Percentiles rank a stretch among this genome's conserved stretches.
phyloP scores from a whole-genome alignment of 306 rosid species.

The Dryas alaskensis region DNA sequence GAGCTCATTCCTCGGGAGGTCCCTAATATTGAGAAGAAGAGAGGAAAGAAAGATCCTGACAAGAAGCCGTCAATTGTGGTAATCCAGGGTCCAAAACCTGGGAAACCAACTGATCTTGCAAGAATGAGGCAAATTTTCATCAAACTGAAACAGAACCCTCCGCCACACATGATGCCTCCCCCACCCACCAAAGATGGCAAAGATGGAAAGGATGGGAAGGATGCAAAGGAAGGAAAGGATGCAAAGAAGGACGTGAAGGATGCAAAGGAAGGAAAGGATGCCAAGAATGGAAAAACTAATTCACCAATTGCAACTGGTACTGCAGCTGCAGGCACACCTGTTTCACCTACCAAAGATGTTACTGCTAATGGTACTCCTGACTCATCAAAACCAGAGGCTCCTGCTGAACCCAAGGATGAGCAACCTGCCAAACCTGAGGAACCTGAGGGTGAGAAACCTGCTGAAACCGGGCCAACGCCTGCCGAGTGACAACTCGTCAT shows the following conservation, averaged over 20 bases:
- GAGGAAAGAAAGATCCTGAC: constrained; percentile 83
- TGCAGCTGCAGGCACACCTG: constrained; percentile 30
- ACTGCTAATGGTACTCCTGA: constrained; percentile 36
- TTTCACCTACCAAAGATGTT: constrained; percentile 41
- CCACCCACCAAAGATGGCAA: constrained; percentile 55
- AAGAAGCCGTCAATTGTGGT: constrained; percentile 59
- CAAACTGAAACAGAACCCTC: constrained; percentile 85
- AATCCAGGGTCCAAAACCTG: constrained; percentile 94
- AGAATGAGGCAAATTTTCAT: constrained; percentile 80
- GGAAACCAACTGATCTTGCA: constrained; percentile 85
- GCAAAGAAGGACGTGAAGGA: constrained; percentile 2
- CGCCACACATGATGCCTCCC: constrained; percentile 82
- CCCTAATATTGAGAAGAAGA: constrained; percentile 83
- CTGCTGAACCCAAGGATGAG: constrained; percentile 36
- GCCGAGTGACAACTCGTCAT: constrained; percentile 35
- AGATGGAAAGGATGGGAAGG: too few relatives aligned
- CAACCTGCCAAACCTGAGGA: constrained; percentile 10
- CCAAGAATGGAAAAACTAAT: constrained; percentile 35
- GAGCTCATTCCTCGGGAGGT: constrained; percentile 91
- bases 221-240: too few relatives aligned
- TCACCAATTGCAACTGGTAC: constrained; percentile 33
- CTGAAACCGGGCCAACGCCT: constrained; percentile 34
- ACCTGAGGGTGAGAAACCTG: not conserved
- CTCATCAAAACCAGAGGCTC: constrained; percentile 32
- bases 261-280: constrained; percentile 30